Evolutionary conservation across 768 basidiomycete species (phyloP).

Genomic region (Leccinum incarnatum): DNA sequence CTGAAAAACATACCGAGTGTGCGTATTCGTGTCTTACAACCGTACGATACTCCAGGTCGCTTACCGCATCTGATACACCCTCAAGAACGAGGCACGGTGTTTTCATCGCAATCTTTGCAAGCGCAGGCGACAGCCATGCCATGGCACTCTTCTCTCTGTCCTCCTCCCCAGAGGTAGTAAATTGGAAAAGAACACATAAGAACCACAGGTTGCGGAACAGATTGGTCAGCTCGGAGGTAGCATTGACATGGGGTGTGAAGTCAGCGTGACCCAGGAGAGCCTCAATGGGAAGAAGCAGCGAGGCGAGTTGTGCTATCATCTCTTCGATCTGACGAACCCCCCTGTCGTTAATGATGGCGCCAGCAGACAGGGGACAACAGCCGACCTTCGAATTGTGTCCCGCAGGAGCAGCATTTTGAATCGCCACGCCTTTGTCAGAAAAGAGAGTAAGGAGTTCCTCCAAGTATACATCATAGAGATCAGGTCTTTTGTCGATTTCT

Average conservation of each 20-base stretch:
- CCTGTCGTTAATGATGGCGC: conserved; percentile 5
- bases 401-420: conserved; percentile 74
- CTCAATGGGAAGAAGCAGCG: conserved; percentile 88
- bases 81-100: conserved; percentile 86
- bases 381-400: conserved; percentile 66
- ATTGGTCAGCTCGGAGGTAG: conserved; percentile 59
- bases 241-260: conserved; percentile 56
- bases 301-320: conserved; percentile 84
- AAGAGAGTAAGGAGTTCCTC: conserved; percentile 84
- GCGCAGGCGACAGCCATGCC: conserved; percentile 75
- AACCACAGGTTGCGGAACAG: conserved; percentile 96
- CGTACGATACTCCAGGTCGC: conserved; percentile 90
- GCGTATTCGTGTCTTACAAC: conserved; percentile 86
- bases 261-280: conserved; percentile 72
- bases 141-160: conserved; percentile 58
- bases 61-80: conserved; percentile 76
- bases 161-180: conserved; percentile 48
- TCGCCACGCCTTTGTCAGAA: conserved; percentile 86
- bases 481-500: conserved; percentile 69
- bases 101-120: conserved; percentile 78
- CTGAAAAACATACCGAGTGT: conserved; percentile 51
- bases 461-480: conserved; percentile 77
- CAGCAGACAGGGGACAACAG: conserved; percentile 6
- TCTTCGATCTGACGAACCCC: conserved; percentile 57
- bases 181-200: conserved; percentile 81